phyloP scores from a whole-genome alignment of 371 early-diverging fungal genomes.

The Vavraia culicis region DNA sequence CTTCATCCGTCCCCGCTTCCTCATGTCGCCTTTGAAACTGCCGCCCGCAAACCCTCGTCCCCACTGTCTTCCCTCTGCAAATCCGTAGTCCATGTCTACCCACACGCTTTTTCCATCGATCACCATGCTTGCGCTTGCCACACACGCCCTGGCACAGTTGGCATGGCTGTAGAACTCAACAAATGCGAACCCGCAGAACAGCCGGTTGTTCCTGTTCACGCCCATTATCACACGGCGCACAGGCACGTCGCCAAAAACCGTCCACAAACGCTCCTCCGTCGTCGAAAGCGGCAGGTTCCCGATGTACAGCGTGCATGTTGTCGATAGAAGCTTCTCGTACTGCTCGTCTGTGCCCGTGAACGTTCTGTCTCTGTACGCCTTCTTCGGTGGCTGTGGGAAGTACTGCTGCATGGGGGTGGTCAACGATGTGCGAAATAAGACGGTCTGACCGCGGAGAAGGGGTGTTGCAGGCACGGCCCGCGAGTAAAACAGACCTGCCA shows the following conservation, averaged over 20 bases:
- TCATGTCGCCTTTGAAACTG: conserved; percentile 58
- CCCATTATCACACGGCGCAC: conserved; percentile 94
- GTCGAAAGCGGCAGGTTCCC: conserved; percentile 69
- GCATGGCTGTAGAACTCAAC: conserved; percentile 52
- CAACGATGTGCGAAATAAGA: too few species aligned
- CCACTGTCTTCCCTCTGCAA: conserved; percentile 72
- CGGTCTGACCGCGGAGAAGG: too few species aligned
- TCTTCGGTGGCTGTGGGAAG: neutral
- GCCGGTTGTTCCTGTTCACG: conserved; percentile 63
- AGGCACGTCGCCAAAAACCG: conserved; percentile 52
- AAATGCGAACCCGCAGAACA: conserved; percentile 74
- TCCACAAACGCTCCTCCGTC: conserved; percentile 52
- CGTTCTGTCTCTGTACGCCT: conserved; percentile 28
- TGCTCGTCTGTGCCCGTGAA: conserved; percentile 43
- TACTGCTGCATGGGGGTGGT: too few species aligned
- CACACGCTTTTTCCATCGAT: conserved; percentile 74
- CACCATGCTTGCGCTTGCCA: conserved; percentile 34
- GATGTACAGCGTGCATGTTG: conserved; percentile 59
- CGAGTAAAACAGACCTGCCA: too few species aligned
- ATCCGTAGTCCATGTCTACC: conserved; percentile 84
- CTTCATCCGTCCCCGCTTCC: conserved; percentile 4
- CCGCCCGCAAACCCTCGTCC: conserved; percentile 81
- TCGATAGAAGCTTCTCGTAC: conserved; percentile 26
- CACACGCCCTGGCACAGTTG: conserved; percentile 52
- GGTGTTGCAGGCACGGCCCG: too few species aligned